phyloP scores from a whole-genome alignment of 73 alveolate genomes.

The Paramecium primaurelia region DNA sequence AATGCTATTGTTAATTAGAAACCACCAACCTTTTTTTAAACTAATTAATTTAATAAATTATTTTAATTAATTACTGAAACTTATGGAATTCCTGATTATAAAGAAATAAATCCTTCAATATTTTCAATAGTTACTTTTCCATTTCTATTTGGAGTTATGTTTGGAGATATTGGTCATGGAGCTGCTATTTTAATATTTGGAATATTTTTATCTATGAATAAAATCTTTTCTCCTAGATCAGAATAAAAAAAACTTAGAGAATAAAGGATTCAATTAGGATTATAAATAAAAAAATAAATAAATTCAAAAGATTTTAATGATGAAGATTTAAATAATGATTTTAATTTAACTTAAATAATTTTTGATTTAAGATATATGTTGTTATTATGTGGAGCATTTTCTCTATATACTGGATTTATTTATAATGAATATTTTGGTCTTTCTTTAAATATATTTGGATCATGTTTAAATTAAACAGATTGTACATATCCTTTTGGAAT shows the following conservation, averaged over 20 bases:
- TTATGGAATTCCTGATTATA: slow-evolving; percentile 96
- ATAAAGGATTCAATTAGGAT: not conserved
- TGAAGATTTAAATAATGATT: slow-evolving; percentile 23
- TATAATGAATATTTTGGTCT: slow-evolving; percentile 91
- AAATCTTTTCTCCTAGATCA: slow-evolving; percentile 60
- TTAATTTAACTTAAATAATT: slow-evolving; percentile 19
- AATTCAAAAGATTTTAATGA: not conserved
- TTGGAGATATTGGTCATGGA: slow-evolving; percentile 99
- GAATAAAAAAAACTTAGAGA: not conserved
- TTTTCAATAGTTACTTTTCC: slow-evolving; percentile 96
- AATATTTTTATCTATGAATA: slow-evolving; percentile 65
- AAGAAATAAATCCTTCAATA: slow-evolving; percentile 96
- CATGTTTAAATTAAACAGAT: slow-evolving; percentile 68
- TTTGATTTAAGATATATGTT: slow-evolving; percentile 78
- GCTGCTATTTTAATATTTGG: slow-evolving; percentile 74
- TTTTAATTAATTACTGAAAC: slow-evolving; percentile 95
- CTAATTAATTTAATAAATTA: slow-evolving; percentile 87
- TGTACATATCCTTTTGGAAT: slow-evolving; percentile 93
- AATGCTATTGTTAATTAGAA: slow-evolving; percentile 48
- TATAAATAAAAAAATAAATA: not conserved
- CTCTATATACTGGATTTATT: slow-evolving; percentile 90
- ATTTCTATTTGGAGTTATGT: slow-evolving; percentile 97
- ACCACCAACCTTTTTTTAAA: slow-evolving; percentile 91
- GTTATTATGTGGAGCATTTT: slow-evolving; percentile 92
- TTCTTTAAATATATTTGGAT: slow-evolving; percentile 79